phyloP scores from a whole-genome alignment of 1,284 basidiomycete genomes.

The Irpex sp. region DNA sequence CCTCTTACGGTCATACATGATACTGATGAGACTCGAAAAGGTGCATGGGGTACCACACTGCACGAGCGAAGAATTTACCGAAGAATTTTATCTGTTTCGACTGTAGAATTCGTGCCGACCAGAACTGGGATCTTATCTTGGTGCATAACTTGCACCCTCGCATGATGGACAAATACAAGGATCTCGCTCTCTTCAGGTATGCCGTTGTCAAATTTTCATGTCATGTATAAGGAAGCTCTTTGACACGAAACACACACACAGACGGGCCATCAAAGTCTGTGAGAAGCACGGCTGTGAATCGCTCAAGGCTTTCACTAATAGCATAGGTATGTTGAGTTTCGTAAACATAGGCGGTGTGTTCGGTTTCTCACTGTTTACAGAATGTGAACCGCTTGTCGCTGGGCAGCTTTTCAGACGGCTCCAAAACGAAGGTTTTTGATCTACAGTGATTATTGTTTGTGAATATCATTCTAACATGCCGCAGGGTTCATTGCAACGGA shows the following conservation, averaged over 20 bases:
- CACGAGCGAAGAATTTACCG: slow-evolving; percentile 53
- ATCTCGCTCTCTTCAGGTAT: slow-evolving; percentile 68
- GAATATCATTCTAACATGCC: background rate
- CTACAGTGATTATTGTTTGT: background rate
- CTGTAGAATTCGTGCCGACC: slow-evolving; percentile 61
- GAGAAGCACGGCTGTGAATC: slow-evolving; percentile 48
- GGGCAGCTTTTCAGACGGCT: slow-evolving; percentile 64
- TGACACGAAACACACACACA: slow-evolving; percentile 25
- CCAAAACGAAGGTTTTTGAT: slow-evolving; percentile 57
- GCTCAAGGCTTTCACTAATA: slow-evolving; percentile 51
- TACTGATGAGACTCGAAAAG: slow-evolving; percentile 34
- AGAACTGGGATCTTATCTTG: slow-evolving; percentile 65
- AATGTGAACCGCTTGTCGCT: slow-evolving; percentile 50
- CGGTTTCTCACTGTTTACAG: slow-evolving; percentile 29
- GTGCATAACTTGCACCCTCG: slow-evolving; percentile 49
- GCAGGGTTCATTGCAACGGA: slow-evolving; percentile 62
- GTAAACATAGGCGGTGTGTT: background rate
- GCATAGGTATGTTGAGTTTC: slow-evolving; percentile 43
- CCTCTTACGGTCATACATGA: background rate
- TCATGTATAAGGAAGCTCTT: background rate
- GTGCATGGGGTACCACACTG: slow-evolving; percentile 78
- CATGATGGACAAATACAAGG: slow-evolving; percentile 59
- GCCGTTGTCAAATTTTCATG: background rate
- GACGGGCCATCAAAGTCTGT: slow-evolving; percentile 70
- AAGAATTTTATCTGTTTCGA: slow-evolving; percentile 62